Evolutionary conservation across 345 rosid species (phyloP).

Genomic region (Linum trigynum): DNA sequence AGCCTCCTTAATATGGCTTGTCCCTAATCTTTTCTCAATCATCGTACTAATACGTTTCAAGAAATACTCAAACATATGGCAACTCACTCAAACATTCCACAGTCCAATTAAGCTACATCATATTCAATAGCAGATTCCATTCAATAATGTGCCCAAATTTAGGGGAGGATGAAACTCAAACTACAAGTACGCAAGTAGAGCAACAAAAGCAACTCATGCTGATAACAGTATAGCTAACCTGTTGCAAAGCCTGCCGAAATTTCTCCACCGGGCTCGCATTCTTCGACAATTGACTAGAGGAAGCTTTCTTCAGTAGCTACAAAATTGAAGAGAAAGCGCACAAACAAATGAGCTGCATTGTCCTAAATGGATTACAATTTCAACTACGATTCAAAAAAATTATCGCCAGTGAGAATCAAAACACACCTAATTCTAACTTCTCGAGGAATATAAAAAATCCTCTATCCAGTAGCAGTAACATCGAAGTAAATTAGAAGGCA

Average conservation of each 20-base stretch:
- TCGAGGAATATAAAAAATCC: neutral
- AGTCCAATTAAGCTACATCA: neutral
- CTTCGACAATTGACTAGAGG: conserved; percentile 31
- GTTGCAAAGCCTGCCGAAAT: conserved; percentile 33
- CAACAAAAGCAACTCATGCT: neutral
- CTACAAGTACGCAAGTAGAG: neutral
- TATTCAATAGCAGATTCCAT: neutral
- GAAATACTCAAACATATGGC: neutral
- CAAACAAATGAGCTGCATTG: conserved; percentile 13
- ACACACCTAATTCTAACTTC: neutral
- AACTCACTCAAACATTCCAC: neutral
- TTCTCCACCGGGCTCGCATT: conserved; percentile 36
- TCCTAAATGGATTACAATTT: conserved; percentile 2
- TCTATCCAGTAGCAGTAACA: neutral
- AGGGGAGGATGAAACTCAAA: neutral
- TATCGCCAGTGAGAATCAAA: neutral
- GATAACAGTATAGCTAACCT: conserved; percentile 26
- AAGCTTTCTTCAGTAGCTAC: conserved; percentile 44
- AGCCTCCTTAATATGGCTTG: neutral
- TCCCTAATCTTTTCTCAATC: neutral
- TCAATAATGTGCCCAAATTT: neutral
- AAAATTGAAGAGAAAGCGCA: conserved; percentile 6
- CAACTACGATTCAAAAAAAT: neutral
- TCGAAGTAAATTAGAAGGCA: conserved; percentile 7
- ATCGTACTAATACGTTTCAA: neutral